A percentile compares a stretch with the other conserved stretches of the same genome.
Conservation (phyloP, 129 eudicot genomes). For the Kitagawia praeruptora region DNA sequence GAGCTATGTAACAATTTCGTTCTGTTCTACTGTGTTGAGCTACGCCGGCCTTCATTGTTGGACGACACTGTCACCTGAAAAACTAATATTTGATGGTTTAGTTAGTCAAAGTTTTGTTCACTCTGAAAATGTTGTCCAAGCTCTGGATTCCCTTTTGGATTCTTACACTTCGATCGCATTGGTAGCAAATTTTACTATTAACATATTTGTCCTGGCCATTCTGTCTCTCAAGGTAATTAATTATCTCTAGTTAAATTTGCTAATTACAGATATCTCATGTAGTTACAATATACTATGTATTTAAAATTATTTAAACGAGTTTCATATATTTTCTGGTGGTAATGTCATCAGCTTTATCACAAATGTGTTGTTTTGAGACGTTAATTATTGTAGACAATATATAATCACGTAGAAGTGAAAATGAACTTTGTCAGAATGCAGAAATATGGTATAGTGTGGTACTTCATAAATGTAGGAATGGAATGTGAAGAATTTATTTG, state of each 20-base stretch:
- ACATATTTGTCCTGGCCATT: slow-evolving; percentile 48
- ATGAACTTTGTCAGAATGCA: not conserved
- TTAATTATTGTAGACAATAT: not conserved
- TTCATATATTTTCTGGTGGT: not conserved
- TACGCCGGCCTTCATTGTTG: slow-evolving; percentile 61
- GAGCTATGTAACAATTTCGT: slow-evolving; percentile 54
- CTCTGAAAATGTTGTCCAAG: slow-evolving; percentile 43
- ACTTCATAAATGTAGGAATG: not conserved
- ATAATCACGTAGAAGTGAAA: not conserved
- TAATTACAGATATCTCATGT: not conserved
- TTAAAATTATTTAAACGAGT: not conserved
- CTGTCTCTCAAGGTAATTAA: slow-evolving; percentile 65
- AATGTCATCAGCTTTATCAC: not conserved
- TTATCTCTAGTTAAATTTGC: not conserved
- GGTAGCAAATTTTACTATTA: slow-evolving; percentile 48
- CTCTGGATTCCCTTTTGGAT: slow-evolving; percentile 45
- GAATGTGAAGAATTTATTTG: not conserved
- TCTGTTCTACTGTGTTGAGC: slow-evolving; percentile 61
- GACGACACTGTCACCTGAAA: slow-evolving; percentile 51
- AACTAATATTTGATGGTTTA: slow-evolving; percentile 44
- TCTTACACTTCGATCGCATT: slow-evolving; percentile 61
- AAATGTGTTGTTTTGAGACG: not conserved
- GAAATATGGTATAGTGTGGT: not conserved
- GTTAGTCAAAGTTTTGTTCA: slow-evolving; percentile 42
- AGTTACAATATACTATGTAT: not conserved